Conservation (phyloP, 106 monocot genomes). For the Xerophyta viscosa region DNA sequence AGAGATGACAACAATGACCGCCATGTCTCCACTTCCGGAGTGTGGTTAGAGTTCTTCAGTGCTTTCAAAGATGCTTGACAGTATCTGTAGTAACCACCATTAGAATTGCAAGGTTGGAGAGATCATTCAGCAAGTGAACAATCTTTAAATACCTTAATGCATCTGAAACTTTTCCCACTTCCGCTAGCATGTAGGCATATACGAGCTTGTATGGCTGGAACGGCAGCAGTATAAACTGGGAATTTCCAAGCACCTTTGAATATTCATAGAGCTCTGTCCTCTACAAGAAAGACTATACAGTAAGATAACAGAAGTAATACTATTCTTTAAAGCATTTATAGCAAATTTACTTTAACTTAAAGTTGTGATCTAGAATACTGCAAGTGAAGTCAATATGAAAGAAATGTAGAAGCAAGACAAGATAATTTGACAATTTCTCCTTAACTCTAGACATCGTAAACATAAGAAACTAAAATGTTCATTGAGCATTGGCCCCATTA, state of each 20-base stretch:
- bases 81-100: constrained; percentile 39
- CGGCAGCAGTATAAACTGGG: constrained; percentile 74
- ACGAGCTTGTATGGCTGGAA: constrained; percentile 96
- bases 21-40: constrained; percentile 81
- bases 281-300: constrained; percentile 28
- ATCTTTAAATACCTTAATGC: constrained; percentile 52
- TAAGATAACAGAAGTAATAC: no score
- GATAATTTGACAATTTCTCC: no score
- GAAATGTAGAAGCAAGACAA: no score
- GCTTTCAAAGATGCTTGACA: constrained; percentile 81
- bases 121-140: constrained; percentile 7
- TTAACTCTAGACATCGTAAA: no score
- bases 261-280: constrained; percentile 96
- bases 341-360: no score
- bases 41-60: constrained; percentile 62
- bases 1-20: constrained; percentile 63
- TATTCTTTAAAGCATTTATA: neutral
- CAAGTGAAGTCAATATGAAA: no score
- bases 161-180: constrained; percentile 87
- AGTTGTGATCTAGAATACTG: no score
- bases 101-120: constrained; percentile 2
- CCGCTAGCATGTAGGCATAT: constrained; percentile 95
- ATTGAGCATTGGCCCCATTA: no score
- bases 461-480: no score
- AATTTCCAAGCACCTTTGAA: constrained; percentile 92